phyloP scores from a whole-genome alignment of 2,329 filamentous ascomycete genomes.

The Parastagonospora avenae region DNA sequence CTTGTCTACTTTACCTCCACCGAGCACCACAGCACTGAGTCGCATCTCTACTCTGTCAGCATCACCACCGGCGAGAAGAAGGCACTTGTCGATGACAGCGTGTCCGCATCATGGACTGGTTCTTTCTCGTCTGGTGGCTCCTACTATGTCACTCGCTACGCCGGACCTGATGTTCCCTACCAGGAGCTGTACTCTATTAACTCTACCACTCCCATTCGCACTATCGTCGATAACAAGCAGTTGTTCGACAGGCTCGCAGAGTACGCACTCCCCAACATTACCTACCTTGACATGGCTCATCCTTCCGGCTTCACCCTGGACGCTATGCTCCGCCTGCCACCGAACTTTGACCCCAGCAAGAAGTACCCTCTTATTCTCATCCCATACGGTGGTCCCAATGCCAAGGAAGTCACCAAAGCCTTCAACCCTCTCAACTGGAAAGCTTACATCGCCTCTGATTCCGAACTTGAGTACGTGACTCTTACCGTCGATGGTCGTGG shows the following conservation, averaged over 20 bases:
- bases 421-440: conserved; percentile 64
- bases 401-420: conserved; percentile 64
- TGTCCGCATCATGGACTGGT: conserved; percentile 65
- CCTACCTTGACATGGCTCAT: conserved; percentile 66
- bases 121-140: conserved; percentile 67
- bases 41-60: conserved; percentile 70
- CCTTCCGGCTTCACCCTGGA: conserved; percentile 66
- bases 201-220: conserved; percentile 61
- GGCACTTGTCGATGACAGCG: conserved; percentile 65
- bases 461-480: conserved; percentile 70
- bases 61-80: conserved; percentile 60
- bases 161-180: conserved; percentile 70
- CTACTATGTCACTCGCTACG: conserved; percentile 70
- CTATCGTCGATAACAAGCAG: conserved; percentile 64
- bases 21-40: conserved; percentile 68
- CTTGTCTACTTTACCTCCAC: conserved; percentile 70
- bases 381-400: conserved; percentile 70
- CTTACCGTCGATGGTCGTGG: conserved; percentile 72
- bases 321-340: conserved; percentile 68
- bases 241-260: conserved; percentile 61
- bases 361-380: conserved; percentile 71
- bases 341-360: conserved; percentile 65
- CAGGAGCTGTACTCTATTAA: conserved; percentile 68
- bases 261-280: conserved; percentile 68
- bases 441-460: conserved; percentile 69